Base-by-base conservation (phyloP, 2,329 filamentous ascomycete species). In the Massarina eburnea region DNA sequence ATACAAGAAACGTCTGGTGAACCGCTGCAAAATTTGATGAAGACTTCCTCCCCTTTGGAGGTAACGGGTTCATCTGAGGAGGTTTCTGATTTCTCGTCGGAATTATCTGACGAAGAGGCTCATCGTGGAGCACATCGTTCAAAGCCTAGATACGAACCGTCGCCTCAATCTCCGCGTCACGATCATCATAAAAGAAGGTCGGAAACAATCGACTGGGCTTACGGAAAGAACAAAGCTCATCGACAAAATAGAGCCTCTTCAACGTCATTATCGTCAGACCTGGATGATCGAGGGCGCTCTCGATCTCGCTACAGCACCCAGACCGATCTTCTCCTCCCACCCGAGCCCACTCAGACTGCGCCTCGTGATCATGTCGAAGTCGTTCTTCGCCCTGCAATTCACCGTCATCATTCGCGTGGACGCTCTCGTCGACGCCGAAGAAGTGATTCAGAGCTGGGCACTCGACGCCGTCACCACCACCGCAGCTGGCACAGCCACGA, bases 1-100 rank as follows among this genome's bases (percentile, higher is more conserved):
- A 49, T 75, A 8, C 57, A 62, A 17, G 62, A 63, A 24, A 62
- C 69, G 19, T 57, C 59, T n/a, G 29, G 14, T 21, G 52, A 58
- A 8, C 58, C 62, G 4, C 39, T 30, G 7, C 48, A 26, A 34
- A 49, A 57, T 39, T 43, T 65, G 15, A 61, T 64, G 58, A 35
- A 30, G 6, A 55, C 48, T 9, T 43, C 36, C 14, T 59, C 59
- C 27, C 62, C 62, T 21, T 54, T 67, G 3, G 38, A 47, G 18
- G 49, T 43, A 1, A 48, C 47, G n/a, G 41, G 20, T 4, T 44
- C 45, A 17, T 51, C 47, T 17, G 44, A 53, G 18, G 44, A 49
- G n/a, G 29, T 43, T 10, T 52, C 52, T n/a, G 39, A 48, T 2
- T 47, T 44, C 29, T 46, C 41, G 3, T 49, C 48, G 3, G 39